Evolutionary conservation across 768 basidiomycete genomes (phyloP), one percentile per base, ranked within the genome.

Genomic region (Arthromyces matolae): DNA sequence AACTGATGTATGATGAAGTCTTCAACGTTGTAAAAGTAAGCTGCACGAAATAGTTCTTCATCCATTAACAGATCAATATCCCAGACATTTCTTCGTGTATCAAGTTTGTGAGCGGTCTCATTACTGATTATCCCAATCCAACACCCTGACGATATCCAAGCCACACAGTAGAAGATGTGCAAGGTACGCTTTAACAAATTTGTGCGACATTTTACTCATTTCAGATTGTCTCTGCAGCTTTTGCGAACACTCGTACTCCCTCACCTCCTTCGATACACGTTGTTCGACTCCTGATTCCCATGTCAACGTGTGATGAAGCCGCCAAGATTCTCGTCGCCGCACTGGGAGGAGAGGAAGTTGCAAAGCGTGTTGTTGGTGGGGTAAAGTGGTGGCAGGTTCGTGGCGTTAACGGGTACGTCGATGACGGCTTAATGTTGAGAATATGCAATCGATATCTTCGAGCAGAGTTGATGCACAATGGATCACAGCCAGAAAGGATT

Each of bases 311-410:
- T 57, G 80, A 87, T 33, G 75, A 83, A 22, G 89, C 92, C 2
- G 89, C 93, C 4, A 63, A 65, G 1, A 66, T 81, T 53, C 74
- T 97, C 38, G 83, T 93, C 47, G 71, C 80, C 51, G 90, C 82
- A 3, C 72, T 96, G 7, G 93, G 93, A 2, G 93, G 94, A n/a
- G 85, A 88, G 58, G 79, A 86, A 32, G 73, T 79, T 12, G 80
- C 77, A 39, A 78, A 80, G 53, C 76, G 75, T 32, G 62, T 91
- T 24, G 83, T 93, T 3, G 95, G 95, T 9, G 95, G 95, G 1
- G 80, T 82, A 5, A 93, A 94, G 62, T 98, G 95, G 93, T 98
- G 95, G 95, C 94, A 96, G 66, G 92, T 94, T 27, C 83, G 94
- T 33, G 85, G 87, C 16, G 62, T 92, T 37, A 69, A 79, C 43